Evolutionary conservation across 352 stramenopile species (phyloP), one percentile per base, ranked within the genome.

Genomic region (Lagenidium sp.): DNA sequence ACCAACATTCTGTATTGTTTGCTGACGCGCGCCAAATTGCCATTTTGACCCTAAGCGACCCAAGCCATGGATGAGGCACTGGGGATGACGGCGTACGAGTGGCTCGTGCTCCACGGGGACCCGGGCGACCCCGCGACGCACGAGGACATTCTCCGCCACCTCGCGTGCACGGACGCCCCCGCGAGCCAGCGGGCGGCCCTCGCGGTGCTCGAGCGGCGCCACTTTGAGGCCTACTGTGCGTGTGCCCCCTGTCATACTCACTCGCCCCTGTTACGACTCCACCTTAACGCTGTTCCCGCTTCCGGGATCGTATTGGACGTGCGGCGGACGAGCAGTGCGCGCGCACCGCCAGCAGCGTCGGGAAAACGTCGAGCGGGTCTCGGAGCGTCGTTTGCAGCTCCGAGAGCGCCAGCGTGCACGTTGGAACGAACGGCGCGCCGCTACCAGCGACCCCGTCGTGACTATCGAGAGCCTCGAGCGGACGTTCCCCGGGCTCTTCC

Each of bases 201-300:
- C 6, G 49, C 53, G 19, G 58, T 61, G 23, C 47, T 84, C 37
- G 49, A 76, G 29, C 58, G 54, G 30, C 46, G 70, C 22, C 68
- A 82, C 44, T 62, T 65, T 13, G 60, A 63, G 4, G 51, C 68
- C 30, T 68, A 71, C 22, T 36, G 73, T 85, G 36, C 30, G 68
- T 66, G 39, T n/a, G n/a, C n/a, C n/a, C n/a, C n/a, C n/a, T n/a
- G n/a, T n/a, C n/a, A n/a, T n/a, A n/a, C n/a, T n/a, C n/a, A n/a
- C n/a, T n/a, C n/a, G n/a, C n/a, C n/a, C n/a, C n/a, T n/a, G n/a
- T n/a, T n/a, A n/a, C n/a, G n/a, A n/a, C n/a, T n/a, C n/a, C n/a
- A n/a, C n/a, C n/a, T n/a, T n/a, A n/a, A n/a, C n/a, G n/a, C n/a
- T n/a, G n/a, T n/a, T n/a, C n/a, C n/a, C n/a, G n/a, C n/a, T n/a